A percentile compares a stretch with the other conserved stretches of the same genome.
phyloP scores from a whole-genome alignment of 345 rosid species.

The Brassica incana region DNA sequence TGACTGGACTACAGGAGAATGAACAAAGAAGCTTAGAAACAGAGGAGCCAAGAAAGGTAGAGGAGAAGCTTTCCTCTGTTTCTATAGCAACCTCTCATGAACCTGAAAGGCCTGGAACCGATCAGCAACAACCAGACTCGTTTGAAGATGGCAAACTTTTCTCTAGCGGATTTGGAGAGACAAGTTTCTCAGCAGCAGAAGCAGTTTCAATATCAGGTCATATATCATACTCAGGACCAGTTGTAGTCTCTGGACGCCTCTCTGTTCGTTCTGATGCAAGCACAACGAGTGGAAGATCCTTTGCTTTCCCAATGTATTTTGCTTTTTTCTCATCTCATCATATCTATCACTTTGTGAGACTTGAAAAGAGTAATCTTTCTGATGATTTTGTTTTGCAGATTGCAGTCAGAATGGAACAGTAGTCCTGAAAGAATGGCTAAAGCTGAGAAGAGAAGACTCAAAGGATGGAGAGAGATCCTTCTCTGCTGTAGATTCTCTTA shows the following conservation, averaged over 20 bases:
- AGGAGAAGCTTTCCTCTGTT: constrained; percentile 27
- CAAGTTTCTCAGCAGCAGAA: constrained; percentile 75
- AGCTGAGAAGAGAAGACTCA: constrained; percentile 63
- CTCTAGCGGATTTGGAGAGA: constrained; percentile 52
- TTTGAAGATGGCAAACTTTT: constrained; percentile 23
- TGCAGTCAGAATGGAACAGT: constrained; percentile 88
- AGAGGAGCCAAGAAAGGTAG: constrained; percentile 10
- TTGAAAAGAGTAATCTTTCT: neutral
- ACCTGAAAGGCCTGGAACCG: constrained; percentile 24
- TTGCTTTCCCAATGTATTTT: constrained; percentile 82
- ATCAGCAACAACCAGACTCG: neutral
- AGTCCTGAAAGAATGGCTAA: constrained; percentile 90
- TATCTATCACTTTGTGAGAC: neutral
- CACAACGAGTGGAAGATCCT: constrained; percentile 86
- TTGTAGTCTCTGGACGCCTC: constrained; percentile 64
- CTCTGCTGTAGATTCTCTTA: constrained; percentile 88
- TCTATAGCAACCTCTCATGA: constrained; percentile 22
- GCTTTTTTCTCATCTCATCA: neutral
- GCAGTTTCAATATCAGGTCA: constrained; percentile 55
- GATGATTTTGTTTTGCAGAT: constrained; percentile 45
- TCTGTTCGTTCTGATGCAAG: constrained; percentile 91
- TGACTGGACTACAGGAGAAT: constrained; percentile 21
- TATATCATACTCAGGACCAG: constrained; percentile 66
- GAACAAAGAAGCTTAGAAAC: neutral
- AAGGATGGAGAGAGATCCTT: constrained; percentile 63